phyloP scores from a whole-genome alignment of 2,329 filamentous ascomycete genomes.

The Didymella pomorum region DNA sequence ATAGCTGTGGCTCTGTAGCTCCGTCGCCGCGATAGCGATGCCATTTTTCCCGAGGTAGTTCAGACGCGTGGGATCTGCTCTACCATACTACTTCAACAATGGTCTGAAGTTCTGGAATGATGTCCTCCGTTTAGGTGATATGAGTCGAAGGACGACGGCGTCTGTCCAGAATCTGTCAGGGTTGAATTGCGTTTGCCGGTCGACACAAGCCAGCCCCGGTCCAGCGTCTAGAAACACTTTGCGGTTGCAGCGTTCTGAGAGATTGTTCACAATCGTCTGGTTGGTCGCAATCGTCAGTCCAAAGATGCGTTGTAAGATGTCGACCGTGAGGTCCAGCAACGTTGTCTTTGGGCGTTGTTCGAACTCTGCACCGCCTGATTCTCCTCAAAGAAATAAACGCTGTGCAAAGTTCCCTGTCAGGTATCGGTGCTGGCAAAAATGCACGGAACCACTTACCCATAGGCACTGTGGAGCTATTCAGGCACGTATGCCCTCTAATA shows the following conservation, averaged over 20 bases:
- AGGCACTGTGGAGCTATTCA: no score
- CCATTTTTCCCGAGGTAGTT: background rate
- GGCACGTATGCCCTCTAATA: no score
- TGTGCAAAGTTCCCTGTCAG: no score
- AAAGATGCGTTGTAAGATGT: background rate
- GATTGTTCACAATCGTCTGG: background rate
- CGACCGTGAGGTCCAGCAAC: background rate
- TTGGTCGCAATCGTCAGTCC: background rate
- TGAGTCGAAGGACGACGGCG: background rate
- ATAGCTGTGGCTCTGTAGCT: background rate
- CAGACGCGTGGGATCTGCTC: background rate
- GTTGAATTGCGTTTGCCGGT: background rate
- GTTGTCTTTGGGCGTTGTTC: background rate
- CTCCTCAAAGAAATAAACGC: background rate
- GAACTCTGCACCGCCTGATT: background rate
- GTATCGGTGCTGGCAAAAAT: no score
- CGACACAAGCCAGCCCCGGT: background rate
- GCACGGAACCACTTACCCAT: no score
- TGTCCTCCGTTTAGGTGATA: background rate
- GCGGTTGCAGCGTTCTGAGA: background rate
- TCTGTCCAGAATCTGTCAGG: background rate
- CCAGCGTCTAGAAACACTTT: background rate
- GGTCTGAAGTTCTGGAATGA: background rate
- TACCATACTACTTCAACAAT: background rate
- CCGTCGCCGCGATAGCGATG: background rate